These are phyloP conservation scores for Paecilomyces sp. DNA, from an alignment of 2,329 filamentous ascomycete genomes.

Conservation along the genomic window DNA sequence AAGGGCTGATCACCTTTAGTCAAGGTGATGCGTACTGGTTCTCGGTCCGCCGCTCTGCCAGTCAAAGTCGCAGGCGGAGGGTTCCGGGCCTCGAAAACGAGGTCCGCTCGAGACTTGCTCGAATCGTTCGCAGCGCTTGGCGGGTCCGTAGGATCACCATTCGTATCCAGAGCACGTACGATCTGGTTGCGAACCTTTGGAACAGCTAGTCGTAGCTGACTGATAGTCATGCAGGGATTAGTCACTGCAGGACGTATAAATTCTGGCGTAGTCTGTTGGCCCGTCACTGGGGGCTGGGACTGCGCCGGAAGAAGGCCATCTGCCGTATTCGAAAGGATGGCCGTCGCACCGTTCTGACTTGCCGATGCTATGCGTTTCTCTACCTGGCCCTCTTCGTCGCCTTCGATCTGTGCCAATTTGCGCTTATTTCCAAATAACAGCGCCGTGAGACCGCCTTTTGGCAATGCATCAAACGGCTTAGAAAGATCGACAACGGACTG, in stretches of 20 bases:
- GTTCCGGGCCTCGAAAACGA: conserved; percentile 84
- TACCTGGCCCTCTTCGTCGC: conserved; percentile 61
- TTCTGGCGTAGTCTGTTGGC: conserved; percentile 65
- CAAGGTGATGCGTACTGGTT: conserved; percentile 77
- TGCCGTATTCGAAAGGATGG: conserved; percentile 67
- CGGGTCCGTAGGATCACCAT: conserved; percentile 37
- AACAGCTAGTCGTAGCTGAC: conserved; percentile 78
- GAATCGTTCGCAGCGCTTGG: conserved; percentile 27
- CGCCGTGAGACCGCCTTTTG: conserved; percentile 77
- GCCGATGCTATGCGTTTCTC: conserved; percentile 54
- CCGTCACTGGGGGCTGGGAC: conserved; percentile 52
- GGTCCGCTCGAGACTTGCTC: conserved; percentile 55
- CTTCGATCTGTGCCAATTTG: conserved; percentile 66
- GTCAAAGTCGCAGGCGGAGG: conserved; percentile 56
- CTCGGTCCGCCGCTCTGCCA: conserved; percentile 57
- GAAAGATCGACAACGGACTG: conserved; percentile 82
- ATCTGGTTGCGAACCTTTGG: conserved; percentile 81
- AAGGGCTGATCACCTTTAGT: conserved; percentile 71
- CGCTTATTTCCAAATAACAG: conserved; percentile 91
- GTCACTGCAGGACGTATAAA: conserved; percentile 82
- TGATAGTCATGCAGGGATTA: conserved; percentile 72
- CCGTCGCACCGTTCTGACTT: conserved; percentile 59
- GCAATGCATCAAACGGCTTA: conserved; percentile 87
- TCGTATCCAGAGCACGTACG: conserved; percentile 64
- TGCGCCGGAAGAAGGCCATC: conserved; percentile 73